Conservation (phyloP, 1,284 basidiomycete species). For the Fistulinella cinereoalba region DNA sequence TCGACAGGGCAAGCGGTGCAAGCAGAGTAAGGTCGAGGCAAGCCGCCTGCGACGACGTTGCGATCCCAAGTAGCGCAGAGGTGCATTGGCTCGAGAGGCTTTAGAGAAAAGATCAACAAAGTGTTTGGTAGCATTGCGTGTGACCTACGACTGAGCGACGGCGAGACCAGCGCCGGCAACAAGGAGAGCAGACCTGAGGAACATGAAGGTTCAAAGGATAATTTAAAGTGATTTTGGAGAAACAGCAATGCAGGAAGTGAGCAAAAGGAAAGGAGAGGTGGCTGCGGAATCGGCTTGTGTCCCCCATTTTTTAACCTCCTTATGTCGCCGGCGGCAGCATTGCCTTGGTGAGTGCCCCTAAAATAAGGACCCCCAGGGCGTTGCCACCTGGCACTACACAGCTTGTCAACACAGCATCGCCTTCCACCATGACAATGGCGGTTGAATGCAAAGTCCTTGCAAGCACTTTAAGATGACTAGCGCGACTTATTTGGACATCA, state of each 20-base stretch:
- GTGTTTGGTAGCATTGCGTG: neutral
- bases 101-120: constrained; percentile 8
- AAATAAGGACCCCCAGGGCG: neutral
- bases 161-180: constrained; percentile 40
- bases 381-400: neutral
- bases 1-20: constrained; percentile 39
- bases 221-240: neutral
- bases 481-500: too few relatives aligned
- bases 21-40: constrained; percentile 56
- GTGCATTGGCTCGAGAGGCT: constrained; percentile 30
- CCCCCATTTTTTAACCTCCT: constrained; percentile 14
- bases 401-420: neutral
- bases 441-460: too few relatives aligned
- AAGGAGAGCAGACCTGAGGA: constrained; percentile 32
- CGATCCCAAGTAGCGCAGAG: constrained; percentile 39
- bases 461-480: too few relatives aligned
- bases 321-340: neutral
- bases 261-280: neutral
- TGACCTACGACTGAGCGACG: constrained; percentile 46
- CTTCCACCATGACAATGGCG: neutral
- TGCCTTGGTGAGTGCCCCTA: neutral
- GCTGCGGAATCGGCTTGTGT: constrained; percentile 12
- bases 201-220: constrained; percentile 15
- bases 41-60: constrained; percentile 42
- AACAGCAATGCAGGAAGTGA: neutral